phyloP scores from a whole-genome alignment of 2,329 filamentous ascomycete species.

The Colletotrichum gigasporum region DNA sequence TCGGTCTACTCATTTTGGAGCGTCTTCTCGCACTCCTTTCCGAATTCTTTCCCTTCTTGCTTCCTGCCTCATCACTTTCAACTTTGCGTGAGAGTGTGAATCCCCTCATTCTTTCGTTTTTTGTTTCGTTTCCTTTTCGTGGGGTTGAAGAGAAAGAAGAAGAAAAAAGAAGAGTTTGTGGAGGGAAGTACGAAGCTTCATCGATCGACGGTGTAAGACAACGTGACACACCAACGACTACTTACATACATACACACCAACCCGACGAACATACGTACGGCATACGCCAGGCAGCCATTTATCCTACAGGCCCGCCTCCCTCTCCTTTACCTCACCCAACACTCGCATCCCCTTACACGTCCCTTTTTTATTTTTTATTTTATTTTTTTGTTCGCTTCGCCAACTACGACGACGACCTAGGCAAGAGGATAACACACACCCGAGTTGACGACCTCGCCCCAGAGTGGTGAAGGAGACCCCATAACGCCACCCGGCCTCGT shows the following conservation, averaged over 20 bases:
- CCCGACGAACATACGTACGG: not conserved
- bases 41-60: not conserved
- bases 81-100: not conserved
- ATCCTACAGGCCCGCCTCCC: not conserved
- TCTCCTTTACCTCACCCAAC: not conserved
- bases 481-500: too few relatives aligned
- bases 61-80: not conserved
- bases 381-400: too few relatives aligned
- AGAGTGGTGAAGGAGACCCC: too few relatives aligned
- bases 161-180: not conserved
- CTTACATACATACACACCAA: not conserved
- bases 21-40: not conserved
- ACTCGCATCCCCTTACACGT: not conserved
- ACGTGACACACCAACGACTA: not conserved
- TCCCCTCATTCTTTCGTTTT: not conserved
- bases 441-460: too few relatives aligned
- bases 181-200: too few relatives aligned
- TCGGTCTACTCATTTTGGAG: not conserved
- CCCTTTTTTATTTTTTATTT: not conserved
- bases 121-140: not conserved
- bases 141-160: not conserved
- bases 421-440: too few relatives aligned
- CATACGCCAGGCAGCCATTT: slow-evolving; percentile 5
- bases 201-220: not conserved
- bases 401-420: too few relatives aligned